phyloP scores from a whole-genome alignment of 2,329 filamentous ascomycete species.

The Verticillium tricorpus region DNA sequence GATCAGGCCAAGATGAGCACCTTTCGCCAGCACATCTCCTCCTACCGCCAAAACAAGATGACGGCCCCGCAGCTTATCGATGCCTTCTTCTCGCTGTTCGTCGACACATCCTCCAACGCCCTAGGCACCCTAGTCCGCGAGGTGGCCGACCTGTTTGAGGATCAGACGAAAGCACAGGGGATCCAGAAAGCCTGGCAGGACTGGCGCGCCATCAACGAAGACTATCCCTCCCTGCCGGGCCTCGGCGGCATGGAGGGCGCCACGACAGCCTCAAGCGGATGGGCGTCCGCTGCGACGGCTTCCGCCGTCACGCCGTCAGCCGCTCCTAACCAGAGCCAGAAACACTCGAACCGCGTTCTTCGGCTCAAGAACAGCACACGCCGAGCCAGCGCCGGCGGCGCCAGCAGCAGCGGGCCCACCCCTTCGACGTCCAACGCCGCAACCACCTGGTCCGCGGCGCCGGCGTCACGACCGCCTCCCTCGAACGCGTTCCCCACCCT shows the following conservation, averaged over 20 bases:
- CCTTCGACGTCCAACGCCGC: slow-evolving; percentile 16
- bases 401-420: slow-evolving; percentile 25
- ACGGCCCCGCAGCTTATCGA: slow-evolving; percentile 77
- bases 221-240: slow-evolving; percentile 84
- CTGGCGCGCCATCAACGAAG: slow-evolving; percentile 93
- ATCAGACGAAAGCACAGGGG: slow-evolving; percentile 65
- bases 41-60: slow-evolving; percentile 66
- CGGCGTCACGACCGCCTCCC: slow-evolving; percentile 14
- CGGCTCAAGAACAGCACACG: slow-evolving; percentile 56
- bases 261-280: slow-evolving; percentile 50
- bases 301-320: slow-evolving; percentile 42
- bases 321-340: slow-evolving; percentile 39
- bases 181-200: slow-evolving; percentile 87
- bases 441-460: slow-evolving; percentile 15
- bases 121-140: slow-evolving; percentile 88
- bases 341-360: slow-evolving; percentile 50
- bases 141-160: slow-evolving; percentile 87
- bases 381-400: slow-evolving; percentile 27
- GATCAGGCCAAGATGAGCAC: slow-evolving; percentile 68
- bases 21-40: slow-evolving; percentile 77
- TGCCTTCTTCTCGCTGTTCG: slow-evolving; percentile 79
- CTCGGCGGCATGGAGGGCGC: slow-evolving; percentile 63
- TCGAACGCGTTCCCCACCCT: slow-evolving; percentile 41
- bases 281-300: slow-evolving; percentile 55
- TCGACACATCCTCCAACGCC: slow-evolving; percentile 70